Evolutionary conservation across 2,329 filamentous ascomycete genomes (phyloP).

Genomic region (Colletotrichum plurivorum): DNA sequence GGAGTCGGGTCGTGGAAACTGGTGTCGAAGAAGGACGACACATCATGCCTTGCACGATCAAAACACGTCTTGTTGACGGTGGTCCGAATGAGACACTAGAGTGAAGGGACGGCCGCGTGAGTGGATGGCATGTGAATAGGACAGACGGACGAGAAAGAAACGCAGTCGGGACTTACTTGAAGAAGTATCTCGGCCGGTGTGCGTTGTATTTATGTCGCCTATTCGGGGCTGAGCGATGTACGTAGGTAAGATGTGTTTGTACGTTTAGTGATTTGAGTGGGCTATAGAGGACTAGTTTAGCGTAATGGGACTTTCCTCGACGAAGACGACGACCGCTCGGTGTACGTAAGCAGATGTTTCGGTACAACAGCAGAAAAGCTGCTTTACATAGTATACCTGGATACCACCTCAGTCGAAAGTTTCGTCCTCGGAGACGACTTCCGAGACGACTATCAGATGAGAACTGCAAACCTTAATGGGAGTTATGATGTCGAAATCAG

Average conservation of each 20-base stretch:
- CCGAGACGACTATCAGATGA: conserved; percentile 7
- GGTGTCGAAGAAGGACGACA: not conserved
- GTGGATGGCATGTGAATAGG: conserved; percentile 3
- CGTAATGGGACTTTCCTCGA: not conserved
- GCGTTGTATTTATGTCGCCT: not conserved
- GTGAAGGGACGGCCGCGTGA: not conserved
- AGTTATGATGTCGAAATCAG: conserved; percentile 12
- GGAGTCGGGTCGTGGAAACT: not conserved
- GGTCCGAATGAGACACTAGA: not conserved
- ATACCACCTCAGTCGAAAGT: conserved; percentile 6
- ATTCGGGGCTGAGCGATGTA: not conserved
- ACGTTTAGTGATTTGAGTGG: not conserved
- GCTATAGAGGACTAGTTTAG: not conserved
- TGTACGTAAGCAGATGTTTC: not conserved
- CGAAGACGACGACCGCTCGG: not conserved
- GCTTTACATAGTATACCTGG: not conserved
- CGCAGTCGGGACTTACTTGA: not conserved
- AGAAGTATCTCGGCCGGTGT: not conserved
- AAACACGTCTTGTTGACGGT: not conserved
- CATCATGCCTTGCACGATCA: not conserved
- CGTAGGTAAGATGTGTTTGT: not conserved
- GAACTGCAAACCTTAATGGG: not conserved
- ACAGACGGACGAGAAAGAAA: not conserved
- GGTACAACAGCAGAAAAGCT: conserved; percentile 15
- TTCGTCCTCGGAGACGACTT: conserved; percentile 6